phyloP scores from a whole-genome alignment of 2,329 filamentous ascomycete genomes.

The Pseudogymnoascus sp. region DNA sequence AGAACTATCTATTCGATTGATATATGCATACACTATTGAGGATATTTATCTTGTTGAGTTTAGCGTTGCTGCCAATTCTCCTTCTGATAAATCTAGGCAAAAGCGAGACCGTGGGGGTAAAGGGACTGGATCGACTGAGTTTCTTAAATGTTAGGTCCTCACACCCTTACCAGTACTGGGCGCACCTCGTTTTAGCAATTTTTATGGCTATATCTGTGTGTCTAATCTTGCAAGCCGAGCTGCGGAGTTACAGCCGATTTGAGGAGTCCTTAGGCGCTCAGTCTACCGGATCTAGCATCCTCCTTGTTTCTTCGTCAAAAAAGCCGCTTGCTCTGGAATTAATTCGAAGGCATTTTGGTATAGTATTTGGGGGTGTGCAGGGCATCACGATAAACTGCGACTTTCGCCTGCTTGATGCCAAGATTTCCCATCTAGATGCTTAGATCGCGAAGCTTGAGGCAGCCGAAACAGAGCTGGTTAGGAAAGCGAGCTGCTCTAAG shows the following conservation, averaged over 20 bases:
- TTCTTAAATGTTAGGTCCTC: conserved; percentile 68
- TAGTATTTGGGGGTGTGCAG: conserved; percentile 82
- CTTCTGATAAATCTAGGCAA: conserved; percentile 73
- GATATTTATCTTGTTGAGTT: conserved; percentile 74
- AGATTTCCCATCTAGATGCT: conserved; percentile 63
- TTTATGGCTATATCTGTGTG: conserved; percentile 71
- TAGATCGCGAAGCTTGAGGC: conserved; percentile 63
- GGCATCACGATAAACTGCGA: conserved; percentile 93
- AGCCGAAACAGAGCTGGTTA: conserved; percentile 76
- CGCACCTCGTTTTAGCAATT: conserved; percentile 70
- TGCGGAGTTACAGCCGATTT: conserved; percentile 44
- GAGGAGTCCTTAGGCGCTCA: conserved; percentile 76
- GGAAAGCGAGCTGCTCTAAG: conserved; percentile 51
- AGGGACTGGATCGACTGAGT: conserved; percentile 67
- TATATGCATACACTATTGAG: conserved; percentile 75
- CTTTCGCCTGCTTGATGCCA: conserved; percentile 68
- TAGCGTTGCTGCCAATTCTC: conserved; percentile 72
- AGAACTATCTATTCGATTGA: conserved; percentile 90
- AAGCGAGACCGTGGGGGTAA: conserved; percentile 44
- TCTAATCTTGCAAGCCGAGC: conserved; percentile 55
- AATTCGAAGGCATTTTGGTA: conserved; percentile 73
- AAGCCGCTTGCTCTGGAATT: conserved; percentile 80
- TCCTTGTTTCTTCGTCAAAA: conserved; percentile 76
- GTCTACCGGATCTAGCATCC: conserved; percentile 59
- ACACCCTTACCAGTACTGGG: conserved; percentile 63